Base-by-base conservation (phyloP, 106 monocot genomes). In the Xerophyta viscosa region DNA sequence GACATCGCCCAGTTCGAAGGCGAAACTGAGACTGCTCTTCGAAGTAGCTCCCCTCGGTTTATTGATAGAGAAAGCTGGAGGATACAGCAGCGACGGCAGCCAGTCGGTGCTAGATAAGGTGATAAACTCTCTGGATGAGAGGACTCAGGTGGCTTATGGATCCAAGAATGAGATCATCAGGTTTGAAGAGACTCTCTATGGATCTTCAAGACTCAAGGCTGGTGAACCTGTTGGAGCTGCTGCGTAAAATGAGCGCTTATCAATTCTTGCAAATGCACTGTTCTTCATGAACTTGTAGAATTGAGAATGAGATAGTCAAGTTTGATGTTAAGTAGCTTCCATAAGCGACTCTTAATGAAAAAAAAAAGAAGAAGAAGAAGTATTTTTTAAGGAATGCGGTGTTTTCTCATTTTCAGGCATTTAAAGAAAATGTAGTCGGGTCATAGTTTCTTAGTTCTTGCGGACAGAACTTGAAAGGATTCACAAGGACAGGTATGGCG, bases 151-250 rank as follows among this genome's bases (percentile, higher is more conserved):
- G 6, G 88, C 94, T 1, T 94, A 88, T 48, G 88, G 94, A 17
- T 94, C 94, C 24, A 88, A 81, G 81, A 94, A 94, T 49, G 94
- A 94, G 54, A 88, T 94, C 58, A 94, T 88, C 71, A 69, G 94
- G 25, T 94, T 94, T 57, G 94, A 94, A 50, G 88, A 94, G 53
- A 94, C 84, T 27, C 51, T 94, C 8, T 88, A 81, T 46, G 94
- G 94, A 0, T 84, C 94, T 30, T 88, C 94, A 8, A 77, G 88
- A 28, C 81, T 94, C 37, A 71, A 72, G 60, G 53, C 83, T 5
- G 71, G 67, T 4, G 41, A 73, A 4, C 69, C 84, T 41, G 94
- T 88, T n/a, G 88, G 94, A 1, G 87, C 84, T 21, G 56, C 77
- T 50, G 94, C 61, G 58, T 77, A 56, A 70, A 23, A 9, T 23